A percentile compares a stretch with the other conserved stretches of the same genome.
These are phyloP conservation scores for Zymoseptoria tritici DNA, from an alignment of 2,329 filamentous ascomycete genomes.

Conservation along the genomic window DNA sequence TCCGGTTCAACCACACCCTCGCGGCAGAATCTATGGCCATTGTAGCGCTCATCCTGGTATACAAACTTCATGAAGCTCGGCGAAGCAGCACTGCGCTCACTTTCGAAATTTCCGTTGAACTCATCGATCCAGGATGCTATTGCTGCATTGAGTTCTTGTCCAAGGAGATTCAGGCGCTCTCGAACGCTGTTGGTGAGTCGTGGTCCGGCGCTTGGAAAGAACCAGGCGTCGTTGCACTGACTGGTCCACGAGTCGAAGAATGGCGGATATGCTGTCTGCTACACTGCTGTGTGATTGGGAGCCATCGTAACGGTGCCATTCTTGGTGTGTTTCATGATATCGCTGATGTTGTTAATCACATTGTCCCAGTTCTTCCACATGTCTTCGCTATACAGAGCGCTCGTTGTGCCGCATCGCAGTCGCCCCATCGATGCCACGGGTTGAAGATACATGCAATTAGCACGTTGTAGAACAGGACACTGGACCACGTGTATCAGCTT, in stretches of 20 bases:
- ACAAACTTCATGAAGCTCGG: background rate
- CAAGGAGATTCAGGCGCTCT: background rate
- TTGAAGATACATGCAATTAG: background rate
- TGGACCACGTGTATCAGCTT: background rate
- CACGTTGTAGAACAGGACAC: background rate
- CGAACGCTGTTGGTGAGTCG: background rate
- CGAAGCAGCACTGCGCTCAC: too few species aligned
- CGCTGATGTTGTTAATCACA: background rate
- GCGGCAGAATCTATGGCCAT: background rate
- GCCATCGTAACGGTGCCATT: too few species aligned
- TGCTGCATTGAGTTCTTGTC: background rate
- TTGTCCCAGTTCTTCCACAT: background rate
- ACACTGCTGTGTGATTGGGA: too few species aligned
- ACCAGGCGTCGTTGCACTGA: background rate
- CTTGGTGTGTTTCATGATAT: too few species aligned
- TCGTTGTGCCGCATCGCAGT: background rate
- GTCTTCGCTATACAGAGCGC: background rate
- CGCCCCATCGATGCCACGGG: background rate
- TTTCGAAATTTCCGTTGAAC: too few species aligned
- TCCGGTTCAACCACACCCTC: background rate
- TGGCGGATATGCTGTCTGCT: background rate
- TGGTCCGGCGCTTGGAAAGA: background rate
- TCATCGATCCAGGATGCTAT: background rate
- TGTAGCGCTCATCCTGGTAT: background rate
- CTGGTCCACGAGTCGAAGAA: background rate